Conservation (phyloP, 106 monocot genomes). For the Apostasia ramifera region DNA sequence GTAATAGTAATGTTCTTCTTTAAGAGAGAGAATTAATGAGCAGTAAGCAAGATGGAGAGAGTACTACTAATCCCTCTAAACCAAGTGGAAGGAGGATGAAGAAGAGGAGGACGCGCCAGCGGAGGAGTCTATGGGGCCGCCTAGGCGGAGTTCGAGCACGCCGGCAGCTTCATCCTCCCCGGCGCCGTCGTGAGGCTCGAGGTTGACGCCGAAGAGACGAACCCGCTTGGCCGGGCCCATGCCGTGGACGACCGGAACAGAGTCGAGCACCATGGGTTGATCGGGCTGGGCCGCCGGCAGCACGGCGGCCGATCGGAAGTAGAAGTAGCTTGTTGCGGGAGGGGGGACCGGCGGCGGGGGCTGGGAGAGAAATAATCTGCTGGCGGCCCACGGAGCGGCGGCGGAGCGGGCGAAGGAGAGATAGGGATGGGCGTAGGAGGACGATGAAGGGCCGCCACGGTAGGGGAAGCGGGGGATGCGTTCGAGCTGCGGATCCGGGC, state of each 20-base stretch:
- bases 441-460: too few relatives aligned
- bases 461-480: slow-evolving; percentile 9
- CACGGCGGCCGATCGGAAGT: slow-evolving; percentile 1
- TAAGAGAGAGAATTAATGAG: too few relatives aligned
- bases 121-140: neutral
- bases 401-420: slow-evolving; percentile 7
- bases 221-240: slow-evolving; percentile 2
- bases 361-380: neutral
- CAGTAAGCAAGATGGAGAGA: too few relatives aligned
- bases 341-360: neutral
- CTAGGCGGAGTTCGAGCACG: neutral
- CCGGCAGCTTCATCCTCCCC: neutral
- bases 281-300: neutral
- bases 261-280: slow-evolving; percentile 1
- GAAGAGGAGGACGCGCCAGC: neutral
- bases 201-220: slow-evolving; percentile 6
- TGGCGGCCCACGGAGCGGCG: slow-evolving; percentile 1
- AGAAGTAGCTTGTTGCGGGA: neutral
- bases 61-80: too few relatives aligned
- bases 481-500: slow-evolving; percentile 18
- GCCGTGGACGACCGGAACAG: slow-evolving; percentile 5
- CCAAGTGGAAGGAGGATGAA: neutral
- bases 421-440: neutral
- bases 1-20: too few relatives aligned
- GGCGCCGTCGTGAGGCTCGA: neutral